Evolutionary conservation across 345 rosid species (phyloP).

Genomic region (Cardiospermum halicacabum): DNA sequence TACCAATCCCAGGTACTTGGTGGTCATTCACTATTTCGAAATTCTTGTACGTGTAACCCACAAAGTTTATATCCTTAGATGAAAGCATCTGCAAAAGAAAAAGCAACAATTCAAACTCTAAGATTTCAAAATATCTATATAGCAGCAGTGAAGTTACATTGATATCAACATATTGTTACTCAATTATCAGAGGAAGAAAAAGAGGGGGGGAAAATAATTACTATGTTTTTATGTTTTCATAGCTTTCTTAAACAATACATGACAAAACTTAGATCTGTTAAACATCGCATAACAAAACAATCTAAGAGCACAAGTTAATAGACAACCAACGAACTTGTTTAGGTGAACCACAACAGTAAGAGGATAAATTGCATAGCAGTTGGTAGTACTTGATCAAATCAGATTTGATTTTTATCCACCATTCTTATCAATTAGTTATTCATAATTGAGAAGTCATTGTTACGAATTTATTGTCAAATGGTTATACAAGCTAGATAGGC

Average conservation of each 20-base stretch:
- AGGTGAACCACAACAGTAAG: background rate
- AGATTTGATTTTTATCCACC: background rate
- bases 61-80: conserved; percentile 92
- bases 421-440: conserved; percentile 5
- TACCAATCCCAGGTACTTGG: conserved; percentile 93
- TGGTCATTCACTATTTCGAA: conserved; percentile 86
- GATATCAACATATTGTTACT: too few species aligned
- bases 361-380: background rate
- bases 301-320: too few species aligned
- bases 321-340: background rate
- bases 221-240: too few species aligned
- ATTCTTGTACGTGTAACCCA: conserved; percentile 98
- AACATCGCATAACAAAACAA: too few species aligned
- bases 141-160: too few species aligned
- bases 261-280: too few species aligned
- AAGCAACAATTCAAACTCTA: background rate
- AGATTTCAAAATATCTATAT: background rate
- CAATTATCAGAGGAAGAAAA: too few species aligned
- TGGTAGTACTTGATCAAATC: background rate
- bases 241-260: too few species aligned
- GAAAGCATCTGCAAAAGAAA: conserved; percentile 73
- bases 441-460: background rate
- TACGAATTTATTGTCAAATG: background rate
- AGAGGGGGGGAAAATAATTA: too few species aligned
- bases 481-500: background rate